Percentiles rank a stretch among this genome's conserved stretches.
Evolutionary conservation across 768 basidiomycete species (phyloP).

Genomic region (Tulasnella sp.): DNA sequence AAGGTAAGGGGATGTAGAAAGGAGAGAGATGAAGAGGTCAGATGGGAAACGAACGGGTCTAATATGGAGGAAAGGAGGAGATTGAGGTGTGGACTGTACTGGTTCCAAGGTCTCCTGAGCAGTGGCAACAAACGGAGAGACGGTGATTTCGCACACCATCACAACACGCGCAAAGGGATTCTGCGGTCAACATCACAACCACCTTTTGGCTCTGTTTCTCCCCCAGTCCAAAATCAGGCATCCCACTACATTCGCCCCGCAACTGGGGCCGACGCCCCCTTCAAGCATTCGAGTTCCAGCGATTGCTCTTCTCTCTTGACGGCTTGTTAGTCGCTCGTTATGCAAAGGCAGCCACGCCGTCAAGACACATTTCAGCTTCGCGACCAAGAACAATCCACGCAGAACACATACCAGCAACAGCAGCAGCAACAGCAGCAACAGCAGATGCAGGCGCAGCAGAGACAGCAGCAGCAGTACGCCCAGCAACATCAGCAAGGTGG

Average conservation of each 20-base stretch:
- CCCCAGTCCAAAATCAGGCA: neutral
- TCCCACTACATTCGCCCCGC: neutral
- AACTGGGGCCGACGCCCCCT: neutral
- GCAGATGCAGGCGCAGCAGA: constrained; percentile 47
- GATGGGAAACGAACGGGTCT: constrained; percentile 4
- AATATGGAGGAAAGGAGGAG: constrained; percentile 9
- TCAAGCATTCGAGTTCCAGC: neutral
- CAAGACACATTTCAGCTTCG: constrained; percentile 76
- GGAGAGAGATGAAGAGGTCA: constrained; percentile 18
- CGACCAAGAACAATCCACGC: constrained; percentile 56
- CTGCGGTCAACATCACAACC: constrained; percentile 15
- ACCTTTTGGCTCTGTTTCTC: constrained; percentile 18
- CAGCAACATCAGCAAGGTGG: constrained; percentile 46
- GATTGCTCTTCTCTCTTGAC: neutral
- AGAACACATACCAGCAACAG: constrained; percentile 51
- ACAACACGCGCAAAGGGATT: neutral
- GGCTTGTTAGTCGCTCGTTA: constrained; percentile 1
- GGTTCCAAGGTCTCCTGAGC: neutral
- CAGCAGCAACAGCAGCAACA: constrained; percentile 44
- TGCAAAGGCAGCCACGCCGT: constrained; percentile 42
- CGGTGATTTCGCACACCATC: neutral
- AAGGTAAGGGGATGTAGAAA: neutral
- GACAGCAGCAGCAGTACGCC: constrained; percentile 47
- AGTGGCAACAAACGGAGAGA: constrained; percentile 12
- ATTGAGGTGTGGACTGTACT: neutral